Evolutionary conservation across 2,329 filamentous ascomycete species (phyloP), one percentile per base, ranked within the genome.

Genomic region (Microthyrium microscopicum): DNA sequence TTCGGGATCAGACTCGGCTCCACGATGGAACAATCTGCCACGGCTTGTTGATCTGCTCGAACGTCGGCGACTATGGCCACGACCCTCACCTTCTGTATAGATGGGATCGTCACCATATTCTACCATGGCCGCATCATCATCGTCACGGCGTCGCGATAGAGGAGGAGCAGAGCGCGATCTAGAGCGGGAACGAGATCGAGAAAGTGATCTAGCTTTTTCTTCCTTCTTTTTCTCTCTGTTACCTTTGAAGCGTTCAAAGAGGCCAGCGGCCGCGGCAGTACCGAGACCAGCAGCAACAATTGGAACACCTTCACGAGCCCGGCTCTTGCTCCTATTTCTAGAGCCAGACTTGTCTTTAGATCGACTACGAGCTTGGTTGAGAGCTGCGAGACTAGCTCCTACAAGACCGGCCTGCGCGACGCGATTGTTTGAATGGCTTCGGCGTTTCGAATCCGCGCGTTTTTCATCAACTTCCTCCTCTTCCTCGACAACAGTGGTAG

Each of bases 61-160:
- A n/a, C 45, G 47, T 29, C 49, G 47, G 24, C 46, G 44, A 22
- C 56, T 53, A 17, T 59, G 55, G 40, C 62, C 60, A 40, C 62
- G 61, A 39, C 61, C 55, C 33, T 55, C 57, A 18, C 55, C 44
- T 39, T 68, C 68, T 44, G 66, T 64, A 43, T 69, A 63, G 35
- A 76, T 68, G 5, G 70, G 71, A 46, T 70, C 66, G 47, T 65
- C 61, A 41, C 71, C 72, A 50, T 77, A 76, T 49, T 73, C 70
- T 54, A 76, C 71, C 51, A 75, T 53, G 39, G 58, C 62, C 46
- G 57, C 54, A 46, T 63, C 56, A 54, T 56, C 59, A 41, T 55
- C 51, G 45, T 61, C 55, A 42, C 53, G 48, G 51, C 54, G 47
- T 46, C 58, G 44, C 61, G 57, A 50, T 37, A 57, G 60, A 27